These are phyloP conservation scores for Fraxinus anomala DNA, from an alignment of 257 asterid species.

Conservation along the genomic window DNA sequence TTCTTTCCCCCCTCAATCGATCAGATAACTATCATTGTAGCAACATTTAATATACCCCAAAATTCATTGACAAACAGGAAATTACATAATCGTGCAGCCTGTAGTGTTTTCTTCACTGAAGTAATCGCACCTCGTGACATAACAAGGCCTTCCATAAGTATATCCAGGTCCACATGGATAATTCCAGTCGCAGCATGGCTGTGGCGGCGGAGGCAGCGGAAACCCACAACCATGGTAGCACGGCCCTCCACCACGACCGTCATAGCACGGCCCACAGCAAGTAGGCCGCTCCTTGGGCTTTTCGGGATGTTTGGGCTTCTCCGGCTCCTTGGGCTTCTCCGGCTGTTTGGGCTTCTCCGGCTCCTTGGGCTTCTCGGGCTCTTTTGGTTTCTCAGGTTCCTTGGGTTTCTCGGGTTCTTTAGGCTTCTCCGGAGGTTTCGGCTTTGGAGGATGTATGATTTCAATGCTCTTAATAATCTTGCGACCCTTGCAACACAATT, in stretches of 20 bases:
- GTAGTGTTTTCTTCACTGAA: constrained; percentile 56
- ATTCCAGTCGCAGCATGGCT: constrained; percentile 37
- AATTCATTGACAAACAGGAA: too few relatives aligned
- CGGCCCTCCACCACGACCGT: constrained; percentile 56
- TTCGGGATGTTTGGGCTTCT: constrained; percentile 1
- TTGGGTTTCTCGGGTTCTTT: constrained; percentile 32
- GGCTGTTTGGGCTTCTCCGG: constrained; percentile 21
- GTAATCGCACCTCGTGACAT: constrained; percentile 40
- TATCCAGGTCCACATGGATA: constrained; percentile 35
- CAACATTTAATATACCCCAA: neutral
- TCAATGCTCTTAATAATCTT: constrained; percentile 62
- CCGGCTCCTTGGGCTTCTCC: constrained; percentile 28
- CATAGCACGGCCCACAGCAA: constrained; percentile 46
- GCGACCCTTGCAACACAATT: constrained; percentile 61
- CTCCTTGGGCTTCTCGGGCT: constrained; percentile 22
- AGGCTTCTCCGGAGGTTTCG: constrained; percentile 25
- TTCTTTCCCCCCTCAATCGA: too few relatives aligned
- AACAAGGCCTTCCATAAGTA: constrained; percentile 29
- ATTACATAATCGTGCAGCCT: constrained; percentile 58
- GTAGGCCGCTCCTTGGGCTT: constrained; percentile 36
- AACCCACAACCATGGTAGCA: constrained; percentile 46
- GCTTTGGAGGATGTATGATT: constrained; percentile 41
- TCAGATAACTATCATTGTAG: too few relatives aligned
- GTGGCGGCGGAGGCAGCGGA: constrained; percentile 55
- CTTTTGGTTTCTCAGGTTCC: constrained; percentile 18